Evolutionary conservation across 805 yeast species (phyloP), one percentile per base, ranked within the genome.

Genomic region (Candida glaebosa): DNA sequence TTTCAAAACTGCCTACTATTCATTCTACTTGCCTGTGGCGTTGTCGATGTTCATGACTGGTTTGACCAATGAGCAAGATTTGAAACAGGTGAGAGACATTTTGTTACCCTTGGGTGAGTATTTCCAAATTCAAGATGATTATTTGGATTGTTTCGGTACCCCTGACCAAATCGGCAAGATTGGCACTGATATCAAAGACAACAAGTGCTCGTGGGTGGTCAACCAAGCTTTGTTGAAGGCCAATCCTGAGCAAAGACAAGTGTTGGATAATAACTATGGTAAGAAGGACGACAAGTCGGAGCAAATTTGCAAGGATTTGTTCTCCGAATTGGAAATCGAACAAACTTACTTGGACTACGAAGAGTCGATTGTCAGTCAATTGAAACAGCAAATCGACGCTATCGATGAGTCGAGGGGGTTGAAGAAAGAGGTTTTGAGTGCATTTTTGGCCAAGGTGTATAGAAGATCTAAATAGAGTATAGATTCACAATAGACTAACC

Each of bases 91-190:
- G 15, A 76, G 74, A 47, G 93, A 87, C 52, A 81, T 93, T 32
- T 76, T 93, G 64, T 82, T 93, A 50, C 97, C 97, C 42, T 78
- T 93, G 52, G 99, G 99, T 45, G 97, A 93, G 66, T 93, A 93
- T 65, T 93, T 93, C 83, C 99, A 93, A 73, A 87, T 93, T 53
- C 99, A 93, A 71, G 99, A 93, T 62, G 99, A 93, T 65, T 93
- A 76, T 71, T 78, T 93, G 51, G 99, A 93, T 67, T 87, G 96
- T 66, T 93, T 87, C 60, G 99, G 99, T 51, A 88, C 91, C 55
- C 96, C 99, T 33, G 95, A 87, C 60, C 88, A 91, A 58, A 93
- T 90, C 59, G 99, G 99, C 49, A 93, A 93, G 75, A 88, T 93
- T 53, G 99, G 99, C 53, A 93, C 99, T 45, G 99, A 93, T 64